phyloP scores from a whole-genome alignment of 2,329 filamentous ascomycete species.

The Sordariomycetes sp. region DNA sequence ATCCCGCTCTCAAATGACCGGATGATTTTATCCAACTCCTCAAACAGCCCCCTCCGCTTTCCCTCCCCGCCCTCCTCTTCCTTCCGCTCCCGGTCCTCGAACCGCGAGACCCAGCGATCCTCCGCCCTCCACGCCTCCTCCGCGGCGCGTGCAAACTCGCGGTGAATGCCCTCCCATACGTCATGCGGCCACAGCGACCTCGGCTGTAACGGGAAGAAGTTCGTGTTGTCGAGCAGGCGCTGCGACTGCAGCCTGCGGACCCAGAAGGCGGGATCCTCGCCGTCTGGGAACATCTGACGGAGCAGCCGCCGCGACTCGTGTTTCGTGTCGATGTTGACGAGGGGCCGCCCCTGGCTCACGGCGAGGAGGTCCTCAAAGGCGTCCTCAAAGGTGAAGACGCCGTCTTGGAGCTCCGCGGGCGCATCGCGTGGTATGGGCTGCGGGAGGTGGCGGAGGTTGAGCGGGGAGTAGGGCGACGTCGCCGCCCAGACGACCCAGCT shows the following conservation, averaged over 20 bases:
- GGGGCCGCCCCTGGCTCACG: slow-evolving; percentile 25
- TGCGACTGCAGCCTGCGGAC: slow-evolving; percentile 21
- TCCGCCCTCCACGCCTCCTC: slow-evolving; percentile 14
- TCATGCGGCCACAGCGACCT: slow-evolving; percentile 9
- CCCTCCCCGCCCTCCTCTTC: neutral
- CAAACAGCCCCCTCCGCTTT: slow-evolving; percentile 3
- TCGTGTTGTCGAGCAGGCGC: slow-evolving; percentile 20
- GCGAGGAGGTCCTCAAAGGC: slow-evolving; percentile 44
- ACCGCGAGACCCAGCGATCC: slow-evolving; percentile 8
- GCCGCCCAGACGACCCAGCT: slow-evolving; percentile 4
- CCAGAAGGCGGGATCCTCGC: slow-evolving; percentile 28
- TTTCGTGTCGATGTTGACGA: slow-evolving; percentile 24
- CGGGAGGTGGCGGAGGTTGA: slow-evolving; percentile 27
- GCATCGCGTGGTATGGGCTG: slow-evolving; percentile 33
- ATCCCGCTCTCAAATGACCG: slow-evolving; percentile 1
- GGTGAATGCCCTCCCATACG: slow-evolving; percentile 15
- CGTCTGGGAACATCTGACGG: slow-evolving; percentile 21
- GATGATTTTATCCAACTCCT: slow-evolving; percentile 1
- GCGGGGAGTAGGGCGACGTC: slow-evolving; percentile 28
- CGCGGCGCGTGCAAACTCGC: slow-evolving; percentile 15
- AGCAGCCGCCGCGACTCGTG: slow-evolving; percentile 22
- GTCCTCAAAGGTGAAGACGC: slow-evolving; percentile 37
- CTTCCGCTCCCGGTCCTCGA: slow-evolving; percentile 6
- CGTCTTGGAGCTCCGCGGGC: slow-evolving; percentile 19
- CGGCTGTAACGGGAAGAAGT: slow-evolving; percentile 11